Conservation (phyloP, 768 basidiomycete species). For the Russula compacta region DNA sequence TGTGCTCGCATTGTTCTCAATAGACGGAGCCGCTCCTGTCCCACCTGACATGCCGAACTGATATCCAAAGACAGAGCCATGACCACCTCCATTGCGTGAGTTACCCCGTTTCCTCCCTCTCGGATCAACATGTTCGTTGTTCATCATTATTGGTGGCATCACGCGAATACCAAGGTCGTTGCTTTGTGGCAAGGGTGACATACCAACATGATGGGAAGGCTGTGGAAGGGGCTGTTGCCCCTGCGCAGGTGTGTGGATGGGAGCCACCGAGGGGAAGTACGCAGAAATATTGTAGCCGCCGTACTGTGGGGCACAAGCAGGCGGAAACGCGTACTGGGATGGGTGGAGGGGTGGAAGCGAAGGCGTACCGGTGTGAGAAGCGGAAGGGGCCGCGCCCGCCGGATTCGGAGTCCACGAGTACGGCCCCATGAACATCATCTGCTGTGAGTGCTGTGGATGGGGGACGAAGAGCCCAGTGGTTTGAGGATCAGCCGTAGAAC, state of each 20-base stretch:
- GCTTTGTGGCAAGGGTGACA: conserved; percentile 3
- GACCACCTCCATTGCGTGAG: conserved; percentile 27
- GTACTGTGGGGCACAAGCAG: conserved; percentile 27
- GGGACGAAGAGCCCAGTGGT: conserved; percentile 1
- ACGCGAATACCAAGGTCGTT: conserved; percentile 25
- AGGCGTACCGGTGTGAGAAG: conserved; percentile 29
- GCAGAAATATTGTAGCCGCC: conserved; percentile 6
- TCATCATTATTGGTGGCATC: conserved; percentile 26
- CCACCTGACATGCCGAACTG: conserved; percentile 25
- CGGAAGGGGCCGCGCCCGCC: conserved; percentile 25
- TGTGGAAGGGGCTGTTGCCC: conserved; percentile 20
- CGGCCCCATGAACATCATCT: conserved; percentile 26
- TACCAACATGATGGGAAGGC: conserved; percentile 27
- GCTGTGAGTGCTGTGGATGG: conserved; percentile 30
- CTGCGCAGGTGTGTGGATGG: conserved; percentile 11
- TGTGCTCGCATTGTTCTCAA: conserved; percentile 31
- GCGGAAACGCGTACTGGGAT: conserved; percentile 27
- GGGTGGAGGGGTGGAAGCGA: conserved; percentile 26
- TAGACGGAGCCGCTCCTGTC: not conserved
- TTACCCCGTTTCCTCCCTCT: conserved; percentile 15
- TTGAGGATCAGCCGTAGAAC: conserved; percentile 14
- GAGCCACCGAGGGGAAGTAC: conserved; percentile 3
- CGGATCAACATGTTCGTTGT: conserved; percentile 28
- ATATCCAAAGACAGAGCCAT: conserved; percentile 53
- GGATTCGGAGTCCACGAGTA: conserved; percentile 13